Percentiles rank a stretch among this genome's conserved stretches.
These are phyloP conservation scores for Aphanomyces cochlioides DNA, from an alignment of 352 stramenopile genomes.

Conservation along the genomic window DNA sequence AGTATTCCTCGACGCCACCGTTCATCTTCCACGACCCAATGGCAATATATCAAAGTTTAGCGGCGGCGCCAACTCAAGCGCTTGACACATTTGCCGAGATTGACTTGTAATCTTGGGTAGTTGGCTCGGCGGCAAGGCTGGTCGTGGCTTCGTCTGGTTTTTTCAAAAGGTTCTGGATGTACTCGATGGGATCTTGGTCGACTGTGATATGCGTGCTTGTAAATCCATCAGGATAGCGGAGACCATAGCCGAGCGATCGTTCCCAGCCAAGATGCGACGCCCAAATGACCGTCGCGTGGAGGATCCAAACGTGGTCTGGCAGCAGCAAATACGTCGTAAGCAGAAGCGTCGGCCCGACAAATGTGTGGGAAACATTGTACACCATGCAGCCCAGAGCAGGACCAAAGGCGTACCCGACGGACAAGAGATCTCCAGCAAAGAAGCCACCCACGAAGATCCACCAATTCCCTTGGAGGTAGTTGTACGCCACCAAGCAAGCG, in stretches of 20 bases:
- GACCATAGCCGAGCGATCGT: constrained; percentile 24
- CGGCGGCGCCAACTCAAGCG: no score
- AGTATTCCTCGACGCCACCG: no score
- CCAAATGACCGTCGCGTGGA: constrained; percentile 9
- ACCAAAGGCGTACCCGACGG: constrained; percentile 20
- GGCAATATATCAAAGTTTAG: no score
- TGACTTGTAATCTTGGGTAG: no score
- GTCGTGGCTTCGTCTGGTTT: background rate
- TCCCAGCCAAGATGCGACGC: constrained; percentile 25
- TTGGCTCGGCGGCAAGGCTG: no score
- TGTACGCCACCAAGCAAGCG: constrained; percentile 21
- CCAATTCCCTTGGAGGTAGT: constrained; percentile 19
- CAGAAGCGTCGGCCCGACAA: constrained; percentile 11
- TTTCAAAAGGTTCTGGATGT: constrained; percentile 7
- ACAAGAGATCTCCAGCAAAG: constrained; percentile 25
- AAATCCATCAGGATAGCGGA: constrained; percentile 26
- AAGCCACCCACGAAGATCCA: constrained; percentile 14
- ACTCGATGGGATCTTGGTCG: constrained; percentile 23
- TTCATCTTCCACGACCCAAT: no score
- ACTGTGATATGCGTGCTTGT: constrained; percentile 21
- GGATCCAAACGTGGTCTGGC: background rate
- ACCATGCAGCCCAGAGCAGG: constrained; percentile 4
- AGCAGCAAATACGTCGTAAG: constrained; percentile 5
- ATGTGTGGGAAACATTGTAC: constrained; percentile 24
- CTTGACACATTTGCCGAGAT: no score